A percentile compares a stretch with the other conserved stretches of the same genome.
These are phyloP conservation scores for Pisolithus marmoratus DNA, from an alignment of 768 basidiomycete genomes.

Conservation along the genomic window DNA sequence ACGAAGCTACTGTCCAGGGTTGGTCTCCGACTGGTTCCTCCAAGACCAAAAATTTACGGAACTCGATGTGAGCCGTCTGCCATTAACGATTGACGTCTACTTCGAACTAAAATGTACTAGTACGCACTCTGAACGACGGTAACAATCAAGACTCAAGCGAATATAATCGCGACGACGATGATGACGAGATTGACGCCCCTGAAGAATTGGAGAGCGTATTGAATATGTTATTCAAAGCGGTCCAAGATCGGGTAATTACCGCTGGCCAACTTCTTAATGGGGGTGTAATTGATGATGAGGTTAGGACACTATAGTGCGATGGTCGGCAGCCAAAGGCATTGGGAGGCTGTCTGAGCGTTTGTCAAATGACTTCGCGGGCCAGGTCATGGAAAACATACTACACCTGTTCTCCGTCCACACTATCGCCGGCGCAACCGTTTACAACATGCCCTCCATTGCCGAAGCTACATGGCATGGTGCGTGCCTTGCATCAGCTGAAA, in stretches of 20 bases:
- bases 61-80: conserved; percentile 35
- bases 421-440: conserved; percentile 53
- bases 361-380: conserved; percentile 64
- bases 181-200: conserved; percentile 60
- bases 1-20: conserved; percentile 65
- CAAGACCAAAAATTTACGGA: conserved; percentile 29
- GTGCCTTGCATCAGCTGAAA: conserved; percentile 86
- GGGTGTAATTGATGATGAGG: conserved; percentile 2
- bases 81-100: background rate
- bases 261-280: background rate
- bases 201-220: conserved; percentile 72
- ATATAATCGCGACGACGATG: conserved; percentile 17
- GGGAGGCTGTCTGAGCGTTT: conserved; percentile 81
- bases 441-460: conserved; percentile 70
- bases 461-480: conserved; percentile 95
- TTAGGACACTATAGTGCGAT: conserved; percentile 92
- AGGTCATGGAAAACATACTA: conserved; percentile 79
- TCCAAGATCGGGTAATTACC: conserved; percentile 74
- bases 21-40: conserved; percentile 57
- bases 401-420: conserved; percentile 75
- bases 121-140: conserved; percentile 19
- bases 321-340: conserved; percentile 90
- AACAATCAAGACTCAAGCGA: conserved; percentile 5
- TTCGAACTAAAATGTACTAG: conserved; percentile 27
- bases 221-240: conserved; percentile 60